Percentiles rank a stretch among this genome's conserved stretches.
phyloP scores from a whole-genome alignment of 768 basidiomycete genomes.

The Lyophyllum semitale region DNA sequence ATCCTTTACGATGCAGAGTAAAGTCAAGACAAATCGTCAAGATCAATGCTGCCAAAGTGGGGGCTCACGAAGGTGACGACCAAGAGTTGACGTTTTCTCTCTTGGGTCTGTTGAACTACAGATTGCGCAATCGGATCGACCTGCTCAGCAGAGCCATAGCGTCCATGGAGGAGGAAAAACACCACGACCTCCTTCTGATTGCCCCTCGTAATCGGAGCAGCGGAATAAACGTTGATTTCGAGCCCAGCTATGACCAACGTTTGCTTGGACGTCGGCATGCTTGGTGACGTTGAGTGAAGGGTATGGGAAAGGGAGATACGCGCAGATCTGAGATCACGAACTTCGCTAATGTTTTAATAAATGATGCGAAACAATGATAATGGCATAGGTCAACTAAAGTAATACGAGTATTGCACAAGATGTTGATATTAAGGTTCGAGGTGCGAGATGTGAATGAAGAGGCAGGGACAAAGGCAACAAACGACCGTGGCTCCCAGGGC shows the following conservation, averaged over 20 bases:
- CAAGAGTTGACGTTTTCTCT: conserved; percentile 26
- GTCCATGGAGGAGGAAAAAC: conserved; percentile 47
- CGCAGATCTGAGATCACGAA: not conserved
- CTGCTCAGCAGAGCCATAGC: conserved; percentile 29
- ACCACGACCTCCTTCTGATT: conserved; percentile 26
- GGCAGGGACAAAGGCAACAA: conserved; percentile 1
- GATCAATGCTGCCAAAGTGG: not conserved
- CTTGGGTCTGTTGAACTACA: conserved; percentile 20
- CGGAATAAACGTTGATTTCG: conserved; percentile 33
- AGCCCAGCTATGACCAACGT: conserved; percentile 38
- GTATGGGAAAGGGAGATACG: not conserved
- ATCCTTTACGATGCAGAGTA: conserved; percentile 31
- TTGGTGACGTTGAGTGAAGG: not conserved
- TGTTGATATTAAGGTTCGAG: conserved; percentile 14
- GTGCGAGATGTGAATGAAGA: not conserved
- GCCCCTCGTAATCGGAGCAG: conserved; percentile 8
- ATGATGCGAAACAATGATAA: not conserved
- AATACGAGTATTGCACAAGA: conserved; percentile 12
- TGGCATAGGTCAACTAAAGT: conserved; percentile 3
- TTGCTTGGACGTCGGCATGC: conserved; percentile 19
- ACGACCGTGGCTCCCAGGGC: conserved; percentile 6
- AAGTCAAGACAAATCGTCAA: not conserved
- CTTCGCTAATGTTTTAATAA: not conserved
- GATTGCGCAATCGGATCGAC: conserved; percentile 28
- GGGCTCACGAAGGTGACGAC: conserved; percentile 40